Evolutionary conservation across 2,329 filamentous ascomycete species (phyloP), one percentile per base, ranked within the genome.

Genomic region (Penicillium sp.): DNA sequence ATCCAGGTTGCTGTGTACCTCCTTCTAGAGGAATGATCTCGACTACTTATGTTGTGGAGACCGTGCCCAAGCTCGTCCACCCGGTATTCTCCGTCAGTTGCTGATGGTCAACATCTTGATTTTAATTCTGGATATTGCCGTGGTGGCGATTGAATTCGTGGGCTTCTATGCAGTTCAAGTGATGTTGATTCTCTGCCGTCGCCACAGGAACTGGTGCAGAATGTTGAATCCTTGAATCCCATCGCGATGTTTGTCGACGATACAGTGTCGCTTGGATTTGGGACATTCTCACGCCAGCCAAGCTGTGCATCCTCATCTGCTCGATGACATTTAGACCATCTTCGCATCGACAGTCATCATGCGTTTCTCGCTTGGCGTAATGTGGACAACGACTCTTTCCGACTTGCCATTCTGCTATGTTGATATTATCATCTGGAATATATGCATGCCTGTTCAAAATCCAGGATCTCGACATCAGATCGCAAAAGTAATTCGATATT

Each of bases 1-100:
- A 60, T 76, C 3, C 72, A 77, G 46, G 65, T 76, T 33, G 68
- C 69, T 2, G 60, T 71, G 2, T 76, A 76, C 50, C 74, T 69
- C 39, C 30, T 75, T 4, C 74, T 76, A 47, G 74, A 77, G 39
- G 57, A 33, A 61, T 74, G 27, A 68, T 77, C 26, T 74, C 72
- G 0, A 57, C 61, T 1, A 57, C 74, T 12, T 76, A 74, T 48
- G 71, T 77, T 17, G 58, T 54, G 50, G 71, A 75, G 41, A 72
- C 73, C 0, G 51, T 70, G 35, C 52, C 0, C 36, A 46, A 5
- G 45, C 44, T 9, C 48, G 42, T 4, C 47, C 44, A 1, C 35
- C 45, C 7, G 50, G 46, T 0, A 52, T 59, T 17, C 45, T 58
- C 0, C 35, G 36, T 7, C 50, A 60, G 34, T 75, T 80, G 62